These are phyloP conservation scores for Citrus cavaleriei DNA, from an alignment of 345 rosid genomes.

Conservation along the genomic window DNA sequence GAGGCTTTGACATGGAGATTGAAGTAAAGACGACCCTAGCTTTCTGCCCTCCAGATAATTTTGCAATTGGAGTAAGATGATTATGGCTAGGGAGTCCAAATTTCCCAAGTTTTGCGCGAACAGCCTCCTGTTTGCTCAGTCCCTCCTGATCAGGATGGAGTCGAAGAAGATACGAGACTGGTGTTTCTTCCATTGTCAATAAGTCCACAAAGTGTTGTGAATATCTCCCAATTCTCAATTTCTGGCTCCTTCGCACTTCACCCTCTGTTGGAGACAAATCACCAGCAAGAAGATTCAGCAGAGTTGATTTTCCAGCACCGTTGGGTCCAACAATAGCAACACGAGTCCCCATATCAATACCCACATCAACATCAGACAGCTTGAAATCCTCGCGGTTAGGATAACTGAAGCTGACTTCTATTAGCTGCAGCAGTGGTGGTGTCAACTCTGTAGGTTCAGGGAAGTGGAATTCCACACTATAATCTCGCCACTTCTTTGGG, in stretches of 20 bases:
- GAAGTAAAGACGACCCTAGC: conserved; percentile 91
- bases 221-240: conserved; percentile 87
- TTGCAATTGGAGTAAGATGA: conserved; percentile 83
- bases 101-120: conserved; percentile 92
- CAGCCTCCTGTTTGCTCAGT: conserved; percentile 92
- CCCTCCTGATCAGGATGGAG: conserved; percentile 98
- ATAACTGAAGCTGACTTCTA: conserved; percentile 87
- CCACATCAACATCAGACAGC: conserved; percentile 81
- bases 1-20: conserved; percentile 91
- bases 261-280: conserved; percentile 83
- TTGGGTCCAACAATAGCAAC: conserved; percentile 95
- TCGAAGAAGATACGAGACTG: conserved; percentile 89
- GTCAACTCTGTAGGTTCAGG: conserved; percentile 96
- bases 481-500: conserved; percentile 90
- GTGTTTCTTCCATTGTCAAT: conserved; percentile 87
- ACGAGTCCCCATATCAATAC: conserved; percentile 97
- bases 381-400: conserved; percentile 79
- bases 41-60: conserved; percentile 91
- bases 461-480: conserved; percentile 89
- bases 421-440: conserved; percentile 85
- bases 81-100: conserved; percentile 91
- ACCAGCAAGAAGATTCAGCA: conserved; percentile 89
- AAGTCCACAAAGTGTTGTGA: conserved; percentile 96
- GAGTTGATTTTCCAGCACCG: conserved; percentile 95
- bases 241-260: conserved; percentile 81